Base-by-base conservation (phyloP, 257 asterid species). In the Datura wrightii region DNA sequence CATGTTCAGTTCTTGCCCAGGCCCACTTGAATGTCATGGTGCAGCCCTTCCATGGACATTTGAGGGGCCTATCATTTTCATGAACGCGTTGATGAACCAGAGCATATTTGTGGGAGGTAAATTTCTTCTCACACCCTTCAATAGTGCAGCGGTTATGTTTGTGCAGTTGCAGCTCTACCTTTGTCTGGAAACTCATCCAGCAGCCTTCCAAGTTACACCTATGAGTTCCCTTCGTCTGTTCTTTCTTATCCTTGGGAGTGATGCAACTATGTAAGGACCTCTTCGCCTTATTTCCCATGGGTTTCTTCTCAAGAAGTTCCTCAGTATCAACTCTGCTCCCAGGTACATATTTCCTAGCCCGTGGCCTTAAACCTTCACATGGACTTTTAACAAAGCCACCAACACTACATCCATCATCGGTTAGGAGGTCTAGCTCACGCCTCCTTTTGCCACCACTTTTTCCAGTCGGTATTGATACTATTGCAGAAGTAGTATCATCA, bases 1-100 rank as follows among this genome's bases (percentile, higher is more conserved):
- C 85, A 87, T 95, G 99, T 84, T 95, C 98, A 8, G 98, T 95
- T 83, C 98, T 90, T 3, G 99, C 98, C 99, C 99, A 95, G 10
- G 98, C 97, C 99, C 99, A 95, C 87, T 95, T 95, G 67, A 94
- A 95, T 5, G 98, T 86, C 99, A 95, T 92, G 10, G 85, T 83
- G 90, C 97, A 94, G 62, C 98, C 98, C 14, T 90, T 86, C 99
- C 98, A 95, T 5, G 97, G 82, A 82, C 99, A 95, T 87, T 92
- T 95, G 74, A 95, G 90, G 19, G 98, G 99, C 88, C 98, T 89
- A 18, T 94, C 93, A 79, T 93, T 94, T 34, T 90, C 91, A 74
- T 95, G 99, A 16, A 95, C 99, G 5, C 97, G 95, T 85, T 93
- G 93, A 86, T 95, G 99, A 39, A 83, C 88, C 46, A 89, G 52